Evolutionary conservation across 164 flowering plant genomes (phyloP), one percentile per base, ranked within the genome.

Genomic region (Magnolia changhungtana): DNA sequence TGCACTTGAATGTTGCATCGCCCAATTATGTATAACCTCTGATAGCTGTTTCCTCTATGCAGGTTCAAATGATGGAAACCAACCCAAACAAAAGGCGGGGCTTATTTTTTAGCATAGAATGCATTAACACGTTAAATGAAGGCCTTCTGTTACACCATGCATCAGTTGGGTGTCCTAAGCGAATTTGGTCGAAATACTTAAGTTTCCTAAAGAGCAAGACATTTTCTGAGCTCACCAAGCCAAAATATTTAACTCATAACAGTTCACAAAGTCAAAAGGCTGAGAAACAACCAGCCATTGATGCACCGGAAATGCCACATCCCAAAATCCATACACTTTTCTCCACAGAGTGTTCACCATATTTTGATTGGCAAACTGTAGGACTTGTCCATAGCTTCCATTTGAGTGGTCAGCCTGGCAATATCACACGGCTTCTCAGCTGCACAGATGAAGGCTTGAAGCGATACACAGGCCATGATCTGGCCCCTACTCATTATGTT

Each of bases 331-430:
- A 96, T 84, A 96, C 99, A 6, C 20, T 92, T 51, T 96, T 94
- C 81, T 96, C 98, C 69, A 92, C 98, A 4, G 99, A 96, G 76
- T 94, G 99, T 77, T 74, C 90, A 51, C 77, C 93, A 31, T 94
- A 92, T 76, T 96, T 96, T 82, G 99, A 96, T 82, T 96, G 99
- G 99, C 99, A 96, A 81, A 94, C 99, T 82, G 97, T 94, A 51
- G 98, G 99, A 27, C 90, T 96, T 73, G 74, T 96, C 55, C 99
- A 96, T 82, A 96, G 99, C 83, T 96, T 96, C 82, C 87, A 78
- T 80, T 81, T 79, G 75, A 96, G 99, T 83, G 98, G 99, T 55
- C 98, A 96, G 86, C 99, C 98, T 69, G 99, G 98, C 75, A 90
- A 90, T 80, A 86, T 96, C 63, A 94, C 99, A 18, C 87, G 99